Percentiles rank a stretch among this genome's conserved stretches.
These are phyloP conservation scores for Neostapfia colusana DNA, from an alignment of 176 grass and related monocot species.

Conservation along the genomic window DNA sequence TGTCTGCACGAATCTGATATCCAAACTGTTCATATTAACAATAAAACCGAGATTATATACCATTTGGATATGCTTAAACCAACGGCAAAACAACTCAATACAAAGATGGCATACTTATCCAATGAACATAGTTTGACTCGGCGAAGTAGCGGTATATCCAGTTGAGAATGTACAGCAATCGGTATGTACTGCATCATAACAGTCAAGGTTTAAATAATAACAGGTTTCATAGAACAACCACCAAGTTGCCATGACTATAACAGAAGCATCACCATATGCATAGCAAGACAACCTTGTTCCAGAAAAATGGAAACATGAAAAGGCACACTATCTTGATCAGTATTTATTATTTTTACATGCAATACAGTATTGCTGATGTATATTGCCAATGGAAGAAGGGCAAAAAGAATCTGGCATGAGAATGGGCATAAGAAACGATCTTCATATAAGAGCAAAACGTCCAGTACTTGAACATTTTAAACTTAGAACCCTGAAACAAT, in stretches of 20 bases:
- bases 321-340: too few relatives aligned
- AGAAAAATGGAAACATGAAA: not conserved
- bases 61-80: not conserved
- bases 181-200: conserved; percentile 56
- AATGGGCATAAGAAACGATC: not conserved
- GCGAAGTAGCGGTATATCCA: conserved; percentile 67
- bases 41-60: not conserved
- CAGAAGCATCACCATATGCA: not conserved
- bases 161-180: conserved; percentile 69
- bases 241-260: not conserved
- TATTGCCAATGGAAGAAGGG: not conserved
- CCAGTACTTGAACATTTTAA: not conserved
- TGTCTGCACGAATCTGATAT: conserved; percentile 63
- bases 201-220: conserved; percentile 19
- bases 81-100: not conserved
- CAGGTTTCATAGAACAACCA: not conserved
- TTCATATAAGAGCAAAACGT: not conserved
- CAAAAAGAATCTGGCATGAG: not conserved
- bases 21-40: conserved; percentile 51
- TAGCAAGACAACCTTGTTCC: not conserved
- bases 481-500: not conserved
- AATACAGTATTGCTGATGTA: not conserved
- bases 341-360: too few relatives aligned
- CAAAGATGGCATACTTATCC: conserved; percentile 57
- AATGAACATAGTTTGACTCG: conserved; percentile 65